phyloP scores from a whole-genome alignment of 208 protist genomes.

The Crithidia brevicula region DNA sequence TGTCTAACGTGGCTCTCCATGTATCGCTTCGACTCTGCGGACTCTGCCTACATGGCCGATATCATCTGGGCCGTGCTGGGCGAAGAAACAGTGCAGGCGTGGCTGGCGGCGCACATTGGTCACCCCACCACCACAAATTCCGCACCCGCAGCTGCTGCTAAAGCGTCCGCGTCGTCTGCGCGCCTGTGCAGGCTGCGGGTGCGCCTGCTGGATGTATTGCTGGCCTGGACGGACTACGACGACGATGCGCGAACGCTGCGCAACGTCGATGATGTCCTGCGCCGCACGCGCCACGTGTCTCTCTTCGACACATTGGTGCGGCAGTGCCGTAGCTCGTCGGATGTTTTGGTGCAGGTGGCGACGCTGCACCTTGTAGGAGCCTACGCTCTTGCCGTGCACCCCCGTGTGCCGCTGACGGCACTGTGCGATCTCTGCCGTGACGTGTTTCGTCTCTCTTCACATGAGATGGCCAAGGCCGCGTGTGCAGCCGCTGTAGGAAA shows the following conservation, averaged over 20 bases:
- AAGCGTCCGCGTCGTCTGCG: not conserved
- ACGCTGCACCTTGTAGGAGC: slow-evolving; percentile 69
- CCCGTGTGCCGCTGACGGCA: slow-evolving; percentile 52
- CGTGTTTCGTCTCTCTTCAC: slow-evolving; percentile 65
- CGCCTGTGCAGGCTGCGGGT: slow-evolving; percentile 42
- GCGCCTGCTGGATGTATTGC: slow-evolving; percentile 76
- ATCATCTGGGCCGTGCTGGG: slow-evolving; percentile 23
- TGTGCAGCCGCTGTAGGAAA: slow-evolving; percentile 61
- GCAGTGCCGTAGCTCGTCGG: slow-evolving; percentile 41
- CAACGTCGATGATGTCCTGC: slow-evolving; percentile 62
- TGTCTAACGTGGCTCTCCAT: slow-evolving; percentile 70
- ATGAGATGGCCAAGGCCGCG: slow-evolving; percentile 85
- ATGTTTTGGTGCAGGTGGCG: slow-evolving; percentile 65
- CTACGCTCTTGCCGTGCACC: slow-evolving; percentile 45
- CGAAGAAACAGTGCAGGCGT: slow-evolving; percentile 1
- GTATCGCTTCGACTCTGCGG: slow-evolving; percentile 73
- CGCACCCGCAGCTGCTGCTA: not conserved
- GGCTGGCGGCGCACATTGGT: not conserved
- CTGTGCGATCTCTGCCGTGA: slow-evolving; percentile 63
- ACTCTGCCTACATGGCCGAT: slow-evolving; percentile 43
- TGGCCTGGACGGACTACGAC: slow-evolving; percentile 83
- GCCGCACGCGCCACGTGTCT: slow-evolving; percentile 9
- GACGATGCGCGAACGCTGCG: slow-evolving; percentile 63
- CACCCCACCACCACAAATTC: not conserved
- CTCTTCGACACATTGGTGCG: slow-evolving; percentile 53